Base-by-base conservation (phyloP, 2,329 filamentous ascomycete genomes). In the Aspergillus unguis region DNA sequence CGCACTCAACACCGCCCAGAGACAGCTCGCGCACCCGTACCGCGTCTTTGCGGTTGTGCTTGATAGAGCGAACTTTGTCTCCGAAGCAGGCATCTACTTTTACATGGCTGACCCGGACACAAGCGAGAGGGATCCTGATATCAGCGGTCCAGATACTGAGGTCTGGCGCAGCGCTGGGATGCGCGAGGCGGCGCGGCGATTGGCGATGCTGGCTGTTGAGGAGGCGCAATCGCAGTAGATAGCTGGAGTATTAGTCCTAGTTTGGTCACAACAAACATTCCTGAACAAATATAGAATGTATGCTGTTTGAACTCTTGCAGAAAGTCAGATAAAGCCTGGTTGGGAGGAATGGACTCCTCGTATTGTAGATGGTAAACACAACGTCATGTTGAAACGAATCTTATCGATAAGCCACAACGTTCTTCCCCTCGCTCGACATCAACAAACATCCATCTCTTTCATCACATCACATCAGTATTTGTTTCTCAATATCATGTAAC, bases 361-460 rank as follows among this genome's bases (percentile, higher is more conserved):
- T 32, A 32, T 32, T 32, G 31, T 3, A 32, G 31, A 32, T 32
- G 31, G 2, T 17, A 17, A 17, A 17, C 17, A 17, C 17, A 17
- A 26, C 33, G 29, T 29, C 31, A 26, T 42, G n/a, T 47, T 17
- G 17, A 17, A 17, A 17, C 17, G 17, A 17, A 35, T 44, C 52
- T 53, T 57, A 58, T 55, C 54, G 56, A 58, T 61, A 58, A 55
- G 54, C 38, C 7, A 8, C 28, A 17, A 17, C 4, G 8, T 40
- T 25, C 29, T 29, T 10, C 9, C n/a, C 37, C 23, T 25, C 25
- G 2, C 26, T 38, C 32, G 28, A 32, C 26, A 25, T 8, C 33
- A 37, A 25, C 44, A 31, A 47, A 8, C 5, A 31, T 47, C 25
- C 7, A 10, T 31, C 6, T 29, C 8, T 9, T 27, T 11, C n/a